Conservation (phyloP, 2,329 filamentous ascomycete genomes). For the Aspergillus pseudoviridinutans region DNA sequence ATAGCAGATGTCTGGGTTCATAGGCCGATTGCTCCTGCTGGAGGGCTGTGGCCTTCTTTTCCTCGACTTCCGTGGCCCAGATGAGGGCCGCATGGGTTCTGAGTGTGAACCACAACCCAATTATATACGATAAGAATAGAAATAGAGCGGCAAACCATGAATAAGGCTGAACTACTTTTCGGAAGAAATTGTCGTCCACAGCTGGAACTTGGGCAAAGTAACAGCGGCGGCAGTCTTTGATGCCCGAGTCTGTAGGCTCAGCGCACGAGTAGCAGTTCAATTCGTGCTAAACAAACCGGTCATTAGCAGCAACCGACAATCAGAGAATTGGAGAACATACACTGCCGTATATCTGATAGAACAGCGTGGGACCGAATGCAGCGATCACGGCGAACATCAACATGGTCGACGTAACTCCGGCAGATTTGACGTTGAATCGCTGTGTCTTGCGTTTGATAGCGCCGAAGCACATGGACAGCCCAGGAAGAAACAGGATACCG, state of each 20-base stretch:
- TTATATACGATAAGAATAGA: conserved; percentile 87
- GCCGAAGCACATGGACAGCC: conserved; percentile 97
- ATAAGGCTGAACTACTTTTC: conserved; percentile 86
- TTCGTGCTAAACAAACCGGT: conserved; percentile 63
- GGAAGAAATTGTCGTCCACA: conserved; percentile 81
- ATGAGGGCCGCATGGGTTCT: conserved; percentile 95
- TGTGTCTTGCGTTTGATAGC: conserved; percentile 98
- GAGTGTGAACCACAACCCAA: conserved; percentile 92
- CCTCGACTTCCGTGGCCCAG: conserved; percentile 81
- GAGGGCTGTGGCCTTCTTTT: conserved; percentile 57
- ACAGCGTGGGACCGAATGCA: conserved; percentile 90
- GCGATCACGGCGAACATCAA: conserved; percentile 92
- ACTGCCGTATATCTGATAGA: conserved; percentile 98
- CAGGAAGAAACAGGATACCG: conserved; percentile 89
- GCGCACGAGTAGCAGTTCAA: conserved; percentile 71
- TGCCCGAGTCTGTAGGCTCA: conserved; percentile 45
- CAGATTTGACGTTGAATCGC: conserved; percentile 93
- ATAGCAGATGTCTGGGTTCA: conserved; percentile 33
- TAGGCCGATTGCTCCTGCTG: conserved; percentile 27
- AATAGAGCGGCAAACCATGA: conserved; percentile 82
- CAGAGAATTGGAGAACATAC: conserved; percentile 43
- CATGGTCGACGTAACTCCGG: conserved; percentile 97
- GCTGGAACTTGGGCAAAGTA: conserved; percentile 88
- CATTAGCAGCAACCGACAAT: conserved; percentile 24
- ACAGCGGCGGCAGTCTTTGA: conserved; percentile 78